A percentile compares a stretch with the other conserved stretches of the same genome.
These are phyloP conservation scores for Trichoderma simmonsii DNA, from an alignment of 2,329 filamentous ascomycete species.

Conservation along the genomic window DNA sequence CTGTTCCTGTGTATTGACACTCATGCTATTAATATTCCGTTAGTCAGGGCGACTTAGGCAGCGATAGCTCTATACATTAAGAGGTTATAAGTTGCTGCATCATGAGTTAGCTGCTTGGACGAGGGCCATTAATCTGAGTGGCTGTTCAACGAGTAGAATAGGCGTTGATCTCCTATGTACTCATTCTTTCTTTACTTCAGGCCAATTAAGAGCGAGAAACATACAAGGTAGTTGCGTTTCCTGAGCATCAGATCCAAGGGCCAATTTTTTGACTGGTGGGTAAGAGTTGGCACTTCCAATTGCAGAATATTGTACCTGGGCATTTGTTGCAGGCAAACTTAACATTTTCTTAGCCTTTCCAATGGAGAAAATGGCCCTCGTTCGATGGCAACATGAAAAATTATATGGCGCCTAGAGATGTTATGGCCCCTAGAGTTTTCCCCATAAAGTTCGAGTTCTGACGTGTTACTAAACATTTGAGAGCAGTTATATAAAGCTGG, in stretches of 20 bases:
- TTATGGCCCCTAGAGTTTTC: too few relatives aligned
- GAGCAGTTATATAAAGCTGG: neutral
- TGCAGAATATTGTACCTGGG: neutral
- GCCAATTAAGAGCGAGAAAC: neutral
- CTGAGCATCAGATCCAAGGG: neutral
- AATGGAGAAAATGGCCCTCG: neutral
- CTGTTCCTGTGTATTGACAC: neutral
- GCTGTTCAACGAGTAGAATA: neutral
- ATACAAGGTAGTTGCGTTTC: neutral
- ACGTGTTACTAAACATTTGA: neutral
- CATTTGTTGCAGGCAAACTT: neutral
- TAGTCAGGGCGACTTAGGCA: neutral
- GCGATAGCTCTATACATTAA: neutral
- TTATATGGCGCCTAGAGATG: too few relatives aligned
- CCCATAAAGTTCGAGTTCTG: neutral
- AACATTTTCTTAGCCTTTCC: neutral
- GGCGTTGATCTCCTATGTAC: neutral
- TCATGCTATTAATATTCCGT: neutral
- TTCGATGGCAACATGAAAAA: neutral
- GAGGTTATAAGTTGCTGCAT: neutral
- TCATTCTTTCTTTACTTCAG: neutral
- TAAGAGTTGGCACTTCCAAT: neutral
- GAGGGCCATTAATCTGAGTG: neutral
- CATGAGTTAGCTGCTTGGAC: neutral
- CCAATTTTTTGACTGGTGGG: neutral